Evolutionary conservation across 768 basidiomycete species (phyloP).

Genomic region (Daedalea quercina): DNA sequence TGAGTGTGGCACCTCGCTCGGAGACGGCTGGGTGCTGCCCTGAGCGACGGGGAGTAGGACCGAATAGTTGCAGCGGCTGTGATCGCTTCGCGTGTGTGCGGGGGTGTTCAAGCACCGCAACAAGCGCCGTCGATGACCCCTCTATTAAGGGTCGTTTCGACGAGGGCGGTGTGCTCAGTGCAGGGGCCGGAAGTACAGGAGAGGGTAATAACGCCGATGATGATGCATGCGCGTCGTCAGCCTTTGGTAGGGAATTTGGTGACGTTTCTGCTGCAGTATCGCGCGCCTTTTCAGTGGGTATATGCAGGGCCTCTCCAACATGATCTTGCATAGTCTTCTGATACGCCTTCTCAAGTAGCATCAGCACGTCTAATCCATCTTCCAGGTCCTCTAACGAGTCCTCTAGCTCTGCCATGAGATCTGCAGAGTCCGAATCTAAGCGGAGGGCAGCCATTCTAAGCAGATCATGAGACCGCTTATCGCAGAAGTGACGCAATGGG

Average conservation of each 20-base stretch:
- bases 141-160: constrained; percentile 36
- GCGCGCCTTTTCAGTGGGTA: neutral
- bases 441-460: neutral
- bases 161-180: neutral
- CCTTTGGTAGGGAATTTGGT: neutral
- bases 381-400: constrained; percentile 53
- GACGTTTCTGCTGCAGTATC: neutral
- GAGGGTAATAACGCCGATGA: too few species aligned
- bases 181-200: too few species aligned
- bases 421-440: constrained; percentile 21
- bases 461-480: neutral
- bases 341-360: constrained; percentile 65
- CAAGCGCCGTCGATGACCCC: constrained; percentile 63
- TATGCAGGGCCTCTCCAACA: constrained; percentile 10
- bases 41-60: constrained; percentile 6
- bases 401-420: constrained; percentile 36
- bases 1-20: constrained; percentile 54
- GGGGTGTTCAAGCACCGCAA: constrained; percentile 52
- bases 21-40: constrained; percentile 28
- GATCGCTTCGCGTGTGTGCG: constrained; percentile 3
- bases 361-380: constrained; percentile 64
- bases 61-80: constrained; percentile 7
- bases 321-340: constrained; percentile 60
- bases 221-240: too few species aligned
- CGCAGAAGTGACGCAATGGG: neutral